phyloP scores from a whole-genome alignment of 2,329 filamentous ascomycete genomes.

The Neofusicoccum parvum region DNA sequence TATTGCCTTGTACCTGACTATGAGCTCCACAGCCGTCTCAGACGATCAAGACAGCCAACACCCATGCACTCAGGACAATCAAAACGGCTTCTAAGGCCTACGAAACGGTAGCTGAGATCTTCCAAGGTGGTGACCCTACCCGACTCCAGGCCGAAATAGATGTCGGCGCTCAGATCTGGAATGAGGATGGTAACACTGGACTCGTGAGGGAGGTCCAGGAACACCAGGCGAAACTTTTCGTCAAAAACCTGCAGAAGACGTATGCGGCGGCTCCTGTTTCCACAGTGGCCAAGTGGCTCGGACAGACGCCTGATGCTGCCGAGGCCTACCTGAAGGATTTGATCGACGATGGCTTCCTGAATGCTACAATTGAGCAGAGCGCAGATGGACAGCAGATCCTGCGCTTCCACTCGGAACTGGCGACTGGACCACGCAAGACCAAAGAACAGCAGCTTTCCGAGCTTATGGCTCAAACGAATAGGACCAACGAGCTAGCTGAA shows the following conservation, averaged over 20 bases:
- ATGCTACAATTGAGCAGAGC: slow-evolving; percentile 53
- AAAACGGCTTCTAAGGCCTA: slow-evolving; percentile 69
- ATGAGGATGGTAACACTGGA: slow-evolving; percentile 70
- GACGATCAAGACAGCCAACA: slow-evolving; percentile 60
- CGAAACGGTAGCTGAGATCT: slow-evolving; percentile 67
- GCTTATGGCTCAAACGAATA: slow-evolving; percentile 53
- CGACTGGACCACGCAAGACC: slow-evolving; percentile 39
- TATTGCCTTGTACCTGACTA: background rate
- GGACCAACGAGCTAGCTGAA: slow-evolving; percentile 53
- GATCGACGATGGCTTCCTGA: slow-evolving; percentile 53
- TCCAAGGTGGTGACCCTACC: slow-evolving; percentile 60
- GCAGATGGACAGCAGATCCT: slow-evolving; percentile 49
- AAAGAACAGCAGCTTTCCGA: slow-evolving; percentile 45
- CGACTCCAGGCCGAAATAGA: slow-evolving; percentile 67
- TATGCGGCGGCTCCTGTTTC: slow-evolving; percentile 66
- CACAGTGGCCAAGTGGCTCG: slow-evolving; percentile 55
- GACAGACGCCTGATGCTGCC: slow-evolving; percentile 53
- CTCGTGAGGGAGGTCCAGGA: slow-evolving; percentile 70
- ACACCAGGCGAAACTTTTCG: slow-evolving; percentile 74
- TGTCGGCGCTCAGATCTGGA: slow-evolving; percentile 62
- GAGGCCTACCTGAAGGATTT: slow-evolving; percentile 56
- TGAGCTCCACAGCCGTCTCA: slow-evolving; percentile 41
- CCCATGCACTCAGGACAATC: slow-evolving; percentile 58
- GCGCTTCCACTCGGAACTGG: slow-evolving; percentile 52
- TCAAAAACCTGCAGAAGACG: slow-evolving; percentile 71